Evolutionary conservation across 1,139 yeast genomes (phyloP), one percentile per base, ranked within the genome.

Genomic region (Geotrichum reessii): DNA sequence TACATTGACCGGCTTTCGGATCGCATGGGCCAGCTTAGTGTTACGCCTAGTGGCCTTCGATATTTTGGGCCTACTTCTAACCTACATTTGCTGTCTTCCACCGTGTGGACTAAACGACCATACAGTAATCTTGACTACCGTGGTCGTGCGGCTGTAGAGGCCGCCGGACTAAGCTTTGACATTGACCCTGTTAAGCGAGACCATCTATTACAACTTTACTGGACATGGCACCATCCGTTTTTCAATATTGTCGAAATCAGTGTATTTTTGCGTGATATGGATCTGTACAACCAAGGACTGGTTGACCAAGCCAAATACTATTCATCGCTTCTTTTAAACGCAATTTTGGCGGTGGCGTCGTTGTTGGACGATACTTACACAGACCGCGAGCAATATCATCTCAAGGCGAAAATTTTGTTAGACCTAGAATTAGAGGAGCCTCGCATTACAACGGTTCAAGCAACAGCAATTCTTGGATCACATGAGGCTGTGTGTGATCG

Each of bases 1-100:
- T 57, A 52, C 25, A 40, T 57, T 42, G 52, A 57, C 21, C 53
- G 55, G 12, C 56, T 57, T 8, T 52, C 53, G 17, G 55, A 49
- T 31, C 47, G 63, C 19, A 48, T 58, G 21, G 64, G 64, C 19
- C 57, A 62, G 27, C 58, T 64, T 37, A 63, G 61, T 19, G 55
- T 64, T 46, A 64, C 66, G 21, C 66, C 64, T 47, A 65, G 62
- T 19, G 69, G 69, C 9, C 63, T 66, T 7, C 64, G 65, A 28
- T 66, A 61, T 52, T 66, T 61, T 53, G 69, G 69, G 3, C 65
- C 67, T 14, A 66, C 67, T 3, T 66, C 69, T 12, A 66, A 66
- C 48, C 56, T 65, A 11, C 63, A 62, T 37, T 28, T 62, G 28
- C 53, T 59, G 21, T 49, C 57, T 9, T 53, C 55, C 3, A 56